A percentile compares a stretch with the other conserved stretches of the same genome.
These are phyloP conservation scores for Lipomyces spencermartinsiae DNA, from an alignment of 805 yeast species.

Conservation along the genomic window DNA sequence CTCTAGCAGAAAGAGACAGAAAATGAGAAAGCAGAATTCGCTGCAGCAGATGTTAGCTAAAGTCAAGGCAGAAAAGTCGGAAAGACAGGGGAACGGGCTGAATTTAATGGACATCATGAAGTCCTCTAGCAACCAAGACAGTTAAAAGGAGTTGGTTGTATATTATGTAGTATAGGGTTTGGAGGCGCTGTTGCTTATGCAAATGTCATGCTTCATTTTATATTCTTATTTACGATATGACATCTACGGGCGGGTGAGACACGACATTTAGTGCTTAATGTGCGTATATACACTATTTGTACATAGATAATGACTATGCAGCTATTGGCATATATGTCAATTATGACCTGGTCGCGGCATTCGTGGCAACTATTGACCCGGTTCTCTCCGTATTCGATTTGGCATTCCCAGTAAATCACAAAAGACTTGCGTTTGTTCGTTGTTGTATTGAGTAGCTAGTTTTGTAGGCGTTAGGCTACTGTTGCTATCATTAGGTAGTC, in stretches of 20 bases:
- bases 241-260: background rate
- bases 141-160: background rate
- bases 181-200: background rate
- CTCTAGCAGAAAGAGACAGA: slow-evolving; percentile 33
- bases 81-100: slow-evolving; percentile 13
- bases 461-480: background rate
- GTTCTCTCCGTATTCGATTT: slow-evolving; percentile 32
- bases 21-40: slow-evolving; percentile 34
- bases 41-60: slow-evolving; percentile 34
- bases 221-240: background rate
- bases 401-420: slow-evolving; percentile 40
- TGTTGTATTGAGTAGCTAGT: slow-evolving; percentile 31
- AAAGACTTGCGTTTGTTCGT: slow-evolving; percentile 44
- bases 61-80: slow-evolving; percentile 31
- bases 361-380: background rate
- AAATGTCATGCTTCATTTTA: background rate
- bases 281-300: background rate
- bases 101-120: slow-evolving; percentile 33
- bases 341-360: background rate
- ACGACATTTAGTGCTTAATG: background rate
- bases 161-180: background rate
- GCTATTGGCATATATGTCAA: background rate
- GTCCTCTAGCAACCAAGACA: background rate
- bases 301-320: background rate
- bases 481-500: background rate